phyloP scores from a whole-genome alignment of 768 basidiomycete species.

The Trametes sanguinea region DNA sequence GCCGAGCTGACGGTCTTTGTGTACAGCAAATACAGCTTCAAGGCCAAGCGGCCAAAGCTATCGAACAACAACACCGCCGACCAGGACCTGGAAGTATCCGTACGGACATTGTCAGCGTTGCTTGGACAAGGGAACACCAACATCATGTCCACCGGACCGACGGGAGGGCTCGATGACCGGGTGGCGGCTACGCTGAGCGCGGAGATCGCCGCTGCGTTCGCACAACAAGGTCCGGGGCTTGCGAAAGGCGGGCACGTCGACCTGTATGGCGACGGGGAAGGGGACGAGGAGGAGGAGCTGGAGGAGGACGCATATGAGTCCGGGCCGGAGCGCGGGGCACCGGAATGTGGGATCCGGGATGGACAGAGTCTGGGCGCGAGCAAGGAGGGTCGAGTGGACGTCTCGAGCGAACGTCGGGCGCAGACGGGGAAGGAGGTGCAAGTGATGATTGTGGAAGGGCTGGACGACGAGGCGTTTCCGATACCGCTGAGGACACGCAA shows the following conservation, averaged over 20 bases:
- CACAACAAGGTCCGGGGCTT: conserved; percentile 40
- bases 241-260: conserved; percentile 47
- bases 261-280: conserved; percentile 47
- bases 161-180: conserved; percentile 49
- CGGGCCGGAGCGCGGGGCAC: conserved; percentile 43
- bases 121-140: conserved; percentile 49
- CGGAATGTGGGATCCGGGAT: conserved; percentile 46
- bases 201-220: conserved; percentile 79
- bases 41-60: conserved; percentile 59
- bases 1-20: conserved; percentile 22
- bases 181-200: conserved; percentile 74
- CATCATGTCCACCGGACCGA: conserved; percentile 15
- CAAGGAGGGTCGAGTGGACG: conserved; percentile 3
- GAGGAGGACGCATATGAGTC: conserved; percentile 51
- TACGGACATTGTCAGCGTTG: conserved; percentile 72
- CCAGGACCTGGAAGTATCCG: conserved; percentile 67
- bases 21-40: conserved; percentile 74
- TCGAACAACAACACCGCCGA: conserved; percentile 51
- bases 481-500: conserved; percentile 71
- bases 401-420: conserved; percentile 8
- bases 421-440: conserved; percentile 17
- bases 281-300: conserved; percentile 46
- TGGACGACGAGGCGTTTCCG: conserved; percentile 67
- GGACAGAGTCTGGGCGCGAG: conserved; percentile 9
- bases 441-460: conserved; percentile 27